Evolutionary conservation across 1,284 basidiomycete genomes (phyloP).

Genomic region (Amylostereum areolatum): DNA sequence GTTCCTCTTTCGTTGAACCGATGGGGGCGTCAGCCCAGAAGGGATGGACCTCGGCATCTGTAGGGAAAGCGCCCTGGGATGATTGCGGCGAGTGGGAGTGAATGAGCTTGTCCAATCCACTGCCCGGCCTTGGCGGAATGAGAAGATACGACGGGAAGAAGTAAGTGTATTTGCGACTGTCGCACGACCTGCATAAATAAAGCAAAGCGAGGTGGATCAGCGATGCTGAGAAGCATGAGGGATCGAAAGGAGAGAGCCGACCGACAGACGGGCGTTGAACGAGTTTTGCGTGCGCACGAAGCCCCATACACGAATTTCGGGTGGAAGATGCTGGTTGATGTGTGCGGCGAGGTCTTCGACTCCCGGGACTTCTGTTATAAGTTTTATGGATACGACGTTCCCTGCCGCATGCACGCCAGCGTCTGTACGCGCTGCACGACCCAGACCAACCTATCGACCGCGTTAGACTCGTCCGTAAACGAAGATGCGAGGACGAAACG

Average conservation of each 20-base stretch:
- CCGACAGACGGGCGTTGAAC: slow-evolving; percentile 87
- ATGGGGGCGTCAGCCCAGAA: slow-evolving; percentile 42
- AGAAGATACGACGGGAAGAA: slow-evolving; percentile 94
- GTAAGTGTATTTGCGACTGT: slow-evolving; percentile 96
- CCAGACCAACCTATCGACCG: slow-evolving; percentile 63
- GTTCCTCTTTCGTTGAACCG: slow-evolving; percentile 41
- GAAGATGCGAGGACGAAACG: slow-evolving; percentile 6
- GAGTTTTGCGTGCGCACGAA: slow-evolving; percentile 84
- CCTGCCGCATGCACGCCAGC: slow-evolving; percentile 97
- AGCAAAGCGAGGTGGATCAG: too few species aligned
- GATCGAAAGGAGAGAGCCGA: slow-evolving; percentile 7
- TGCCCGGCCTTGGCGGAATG: slow-evolving; percentile 82
- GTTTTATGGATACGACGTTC: slow-evolving; percentile 88
- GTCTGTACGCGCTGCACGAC: slow-evolving; percentile 92
- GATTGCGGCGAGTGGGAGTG: slow-evolving; percentile 17
- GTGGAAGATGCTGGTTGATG: slow-evolving; percentile 84
- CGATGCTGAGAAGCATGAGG: too few species aligned
- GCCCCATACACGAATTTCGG: slow-evolving; percentile 91
- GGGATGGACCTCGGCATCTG: slow-evolving; percentile 19
- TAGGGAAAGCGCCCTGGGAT: slow-evolving; percentile 5
- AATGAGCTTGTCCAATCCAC: slow-evolving; percentile 51
- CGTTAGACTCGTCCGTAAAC: background rate
- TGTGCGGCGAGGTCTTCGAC: slow-evolving; percentile 67
- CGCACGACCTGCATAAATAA: slow-evolving; percentile 59
- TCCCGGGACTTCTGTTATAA: slow-evolving; percentile 75